phyloP scores from a whole-genome alignment of 2,329 filamentous ascomycete genomes.

The Fusarium haematococcum region DNA sequence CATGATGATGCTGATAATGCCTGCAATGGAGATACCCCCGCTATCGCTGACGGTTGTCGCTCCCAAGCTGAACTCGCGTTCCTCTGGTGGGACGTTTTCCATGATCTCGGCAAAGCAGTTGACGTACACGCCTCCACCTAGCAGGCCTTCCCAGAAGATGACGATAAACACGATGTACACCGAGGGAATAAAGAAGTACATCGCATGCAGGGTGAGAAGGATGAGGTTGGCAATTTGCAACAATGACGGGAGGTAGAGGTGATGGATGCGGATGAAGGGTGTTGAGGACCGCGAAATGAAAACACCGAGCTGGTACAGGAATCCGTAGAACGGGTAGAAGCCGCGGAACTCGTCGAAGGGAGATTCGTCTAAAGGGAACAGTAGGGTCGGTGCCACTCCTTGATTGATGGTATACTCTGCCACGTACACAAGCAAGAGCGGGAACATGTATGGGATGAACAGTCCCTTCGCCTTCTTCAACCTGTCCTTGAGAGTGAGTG shows the following conservation, averaged over 20 bases:
- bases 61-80: constrained; percentile 90
- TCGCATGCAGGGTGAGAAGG: constrained; percentile 79
- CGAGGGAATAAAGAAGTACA: constrained; percentile 84
- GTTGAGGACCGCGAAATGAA: constrained; percentile 94
- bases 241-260: constrained; percentile 83
- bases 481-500: constrained; percentile 57
- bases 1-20: constrained; percentile 83
- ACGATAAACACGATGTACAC: constrained; percentile 88
- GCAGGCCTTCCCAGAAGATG: constrained; percentile 92
- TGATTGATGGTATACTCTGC: constrained; percentile 99
- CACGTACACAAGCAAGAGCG: constrained; percentile 90
- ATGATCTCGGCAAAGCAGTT: constrained; percentile 96
- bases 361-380: constrained; percentile 82
- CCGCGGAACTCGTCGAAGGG: constrained; percentile 86
- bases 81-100: constrained; percentile 79
- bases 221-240: constrained; percentile 84
- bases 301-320: constrained; percentile 94
- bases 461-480: constrained; percentile 76
- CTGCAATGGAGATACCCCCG: constrained; percentile 88
- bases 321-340: constrained; percentile 95
- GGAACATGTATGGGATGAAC: constrained; percentile 87
- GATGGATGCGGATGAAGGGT: constrained; percentile 84
- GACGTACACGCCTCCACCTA: constrained; percentile 94
- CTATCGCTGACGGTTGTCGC: constrained; percentile 95
- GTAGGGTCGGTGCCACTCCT: constrained; percentile 87